Evolutionary conservation across 2,329 filamentous ascomycete species (phyloP).

Genomic region (Penicillium corylophilum): DNA sequence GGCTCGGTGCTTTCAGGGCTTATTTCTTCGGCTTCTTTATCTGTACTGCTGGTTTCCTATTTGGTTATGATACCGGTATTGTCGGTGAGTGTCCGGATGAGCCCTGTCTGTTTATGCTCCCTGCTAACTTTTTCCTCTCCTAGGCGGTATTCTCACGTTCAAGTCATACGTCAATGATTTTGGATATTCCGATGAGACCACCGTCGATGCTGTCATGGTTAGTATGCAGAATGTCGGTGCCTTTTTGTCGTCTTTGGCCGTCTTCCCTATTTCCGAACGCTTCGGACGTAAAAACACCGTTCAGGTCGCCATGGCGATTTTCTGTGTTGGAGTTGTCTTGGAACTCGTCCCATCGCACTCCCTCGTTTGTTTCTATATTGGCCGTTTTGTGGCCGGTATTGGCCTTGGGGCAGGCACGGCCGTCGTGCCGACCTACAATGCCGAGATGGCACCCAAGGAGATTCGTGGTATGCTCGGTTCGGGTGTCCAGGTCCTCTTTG

Average conservation of each 20-base stretch:
- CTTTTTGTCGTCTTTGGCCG: conserved; percentile 52
- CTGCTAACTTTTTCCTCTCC: not conserved
- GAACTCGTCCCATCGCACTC: conserved; percentile 51
- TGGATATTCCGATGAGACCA: conserved; percentile 43
- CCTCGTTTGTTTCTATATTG: conserved; percentile 48
- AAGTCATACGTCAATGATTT: conserved; percentile 45
- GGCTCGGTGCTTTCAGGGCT: conserved; percentile 21
- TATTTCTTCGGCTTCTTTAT: conserved; percentile 27
- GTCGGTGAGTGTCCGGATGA: conserved; percentile 22
- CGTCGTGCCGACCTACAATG: conserved; percentile 42
- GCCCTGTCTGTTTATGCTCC: not conserved
- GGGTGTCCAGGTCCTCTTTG: conserved; percentile 39
- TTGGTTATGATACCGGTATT: conserved; percentile 36
- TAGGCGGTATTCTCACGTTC: conserved; percentile 46
- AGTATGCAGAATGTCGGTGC: conserved; percentile 53
- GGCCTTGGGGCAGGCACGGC: conserved; percentile 48
- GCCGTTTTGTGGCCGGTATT: conserved; percentile 47
- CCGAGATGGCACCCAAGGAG: conserved; percentile 45
- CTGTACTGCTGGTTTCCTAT: conserved; percentile 32
- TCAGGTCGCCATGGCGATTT: conserved; percentile 44
- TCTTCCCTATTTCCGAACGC: conserved; percentile 48
- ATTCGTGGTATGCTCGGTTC: conserved; percentile 43
- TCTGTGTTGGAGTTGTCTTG: conserved; percentile 41
- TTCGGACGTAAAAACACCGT: conserved; percentile 49
- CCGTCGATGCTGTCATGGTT: conserved; percentile 48